phyloP scores from a whole-genome alignment of 2,329 filamentous ascomycete species.

The Dothistroma septosporum region DNA sequence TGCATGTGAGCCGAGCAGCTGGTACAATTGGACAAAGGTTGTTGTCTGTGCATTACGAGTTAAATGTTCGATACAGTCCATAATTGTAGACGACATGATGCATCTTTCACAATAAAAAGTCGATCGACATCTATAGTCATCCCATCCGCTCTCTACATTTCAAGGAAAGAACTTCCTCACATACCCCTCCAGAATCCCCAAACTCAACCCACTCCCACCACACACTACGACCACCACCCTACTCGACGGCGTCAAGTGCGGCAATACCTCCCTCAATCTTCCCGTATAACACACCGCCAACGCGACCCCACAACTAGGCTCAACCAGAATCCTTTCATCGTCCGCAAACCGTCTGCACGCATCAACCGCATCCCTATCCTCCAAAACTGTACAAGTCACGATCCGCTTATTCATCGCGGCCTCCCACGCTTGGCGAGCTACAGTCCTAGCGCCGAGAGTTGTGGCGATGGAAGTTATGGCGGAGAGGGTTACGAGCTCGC shows the following conservation, averaged over 20 bases:
- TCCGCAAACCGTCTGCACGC: constrained; percentile 74
- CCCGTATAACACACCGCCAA: constrained; percentile 65
- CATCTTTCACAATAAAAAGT: too few species aligned
- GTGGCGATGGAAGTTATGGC: constrained; percentile 73
- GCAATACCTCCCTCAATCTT: constrained; percentile 53
- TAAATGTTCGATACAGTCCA: too few species aligned
- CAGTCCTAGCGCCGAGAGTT: constrained; percentile 67
- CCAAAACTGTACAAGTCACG: constrained; percentile 60
- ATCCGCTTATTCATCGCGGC: constrained; percentile 50
- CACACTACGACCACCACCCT: constrained; percentile 83
- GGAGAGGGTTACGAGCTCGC: constrained; percentile 55
- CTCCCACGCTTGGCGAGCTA: constrained; percentile 64
- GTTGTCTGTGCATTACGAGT: too few species aligned
- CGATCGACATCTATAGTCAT: too few species aligned
- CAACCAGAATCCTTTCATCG: constrained; percentile 75
- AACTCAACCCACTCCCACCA: constrained; percentile 56
- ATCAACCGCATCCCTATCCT: constrained; percentile 73
- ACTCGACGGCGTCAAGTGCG: constrained; percentile 56
- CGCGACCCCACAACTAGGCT: constrained; percentile 79
- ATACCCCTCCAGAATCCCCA: constrained; percentile 49
- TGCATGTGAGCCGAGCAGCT: too few species aligned
- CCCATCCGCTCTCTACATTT: background rate
- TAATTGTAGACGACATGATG: too few species aligned
- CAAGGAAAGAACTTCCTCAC: constrained; percentile 37
- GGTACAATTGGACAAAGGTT: too few species aligned